A percentile compares a stretch with the other conserved stretches of the same genome.
Evolutionary conservation across 2,329 filamentous ascomycete genomes (phyloP).

Genomic region (Penicillium aurantiogriseum): DNA sequence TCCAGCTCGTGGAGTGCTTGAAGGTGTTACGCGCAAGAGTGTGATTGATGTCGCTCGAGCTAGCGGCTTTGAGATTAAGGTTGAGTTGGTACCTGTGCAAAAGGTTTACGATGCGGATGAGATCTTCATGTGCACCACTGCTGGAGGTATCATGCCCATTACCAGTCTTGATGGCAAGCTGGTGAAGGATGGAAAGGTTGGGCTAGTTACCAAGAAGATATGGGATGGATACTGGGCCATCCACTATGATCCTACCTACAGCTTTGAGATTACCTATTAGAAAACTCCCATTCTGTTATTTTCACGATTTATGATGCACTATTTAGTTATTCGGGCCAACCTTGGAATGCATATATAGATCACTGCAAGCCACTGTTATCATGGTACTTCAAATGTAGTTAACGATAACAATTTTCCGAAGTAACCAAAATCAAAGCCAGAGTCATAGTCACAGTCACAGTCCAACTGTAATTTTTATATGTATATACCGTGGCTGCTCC

Average conservation of each 20-base stretch:
- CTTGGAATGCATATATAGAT: not conserved
- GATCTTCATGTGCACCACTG: no score
- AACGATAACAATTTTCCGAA: not conserved
- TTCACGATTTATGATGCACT: not conserved
- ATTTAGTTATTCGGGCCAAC: not conserved
- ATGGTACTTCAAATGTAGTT: not conserved
- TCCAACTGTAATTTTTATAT: not conserved
- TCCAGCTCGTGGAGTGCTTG: no score
- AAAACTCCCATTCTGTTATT: not conserved
- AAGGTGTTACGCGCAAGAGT: no score
- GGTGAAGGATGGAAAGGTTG: slow-evolving; percentile 45
- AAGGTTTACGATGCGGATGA: no score
- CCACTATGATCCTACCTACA: slow-evolving; percentile 44
- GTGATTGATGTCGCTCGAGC: no score
- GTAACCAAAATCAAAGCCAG: not conserved
- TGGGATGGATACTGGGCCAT: slow-evolving; percentile 54
- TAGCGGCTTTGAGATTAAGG: no score
- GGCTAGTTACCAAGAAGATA: slow-evolving; percentile 48
- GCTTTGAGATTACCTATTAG: slow-evolving; percentile 18
- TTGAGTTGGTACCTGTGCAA: no score
- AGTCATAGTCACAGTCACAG: not conserved
- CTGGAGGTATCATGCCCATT: slow-evolving; percentile 46
- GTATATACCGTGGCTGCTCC: not conserved
- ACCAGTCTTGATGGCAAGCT: slow-evolving; percentile 46
- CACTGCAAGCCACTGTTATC: not conserved